Conservation (phyloP, 306 rosid genomes). For the Adenanthera pavonina region DNA sequence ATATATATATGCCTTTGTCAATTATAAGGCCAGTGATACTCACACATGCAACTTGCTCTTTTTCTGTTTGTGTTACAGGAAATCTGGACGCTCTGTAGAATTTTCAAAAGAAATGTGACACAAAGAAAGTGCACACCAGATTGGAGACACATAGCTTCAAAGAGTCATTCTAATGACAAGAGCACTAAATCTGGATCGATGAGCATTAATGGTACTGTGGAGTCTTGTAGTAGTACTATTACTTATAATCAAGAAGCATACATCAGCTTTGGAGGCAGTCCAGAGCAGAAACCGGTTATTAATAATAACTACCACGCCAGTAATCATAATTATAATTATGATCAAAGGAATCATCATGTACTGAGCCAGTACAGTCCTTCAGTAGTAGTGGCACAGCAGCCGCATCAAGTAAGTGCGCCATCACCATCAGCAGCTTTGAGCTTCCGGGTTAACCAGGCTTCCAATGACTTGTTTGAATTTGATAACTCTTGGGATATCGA, state of each 20-base stretch:
- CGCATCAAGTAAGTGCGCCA: constrained; percentile 33
- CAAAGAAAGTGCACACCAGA: constrained; percentile 60
- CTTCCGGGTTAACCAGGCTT: constrained; percentile 43
- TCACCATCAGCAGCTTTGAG: constrained; percentile 31
- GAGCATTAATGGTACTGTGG: constrained; percentile 21
- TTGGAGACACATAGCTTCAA: constrained; percentile 51
- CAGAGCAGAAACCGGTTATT: constrained; percentile 51
- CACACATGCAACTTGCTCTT: background rate
- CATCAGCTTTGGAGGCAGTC: constrained; percentile 56
- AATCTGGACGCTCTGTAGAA: constrained; percentile 92
- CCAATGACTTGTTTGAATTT: constrained; percentile 37
- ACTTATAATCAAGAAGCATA: constrained; percentile 49
- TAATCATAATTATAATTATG: background rate
- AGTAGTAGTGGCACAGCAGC: constrained; percentile 24
- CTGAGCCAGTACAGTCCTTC: constrained; percentile 36
- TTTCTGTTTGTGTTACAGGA: constrained; percentile 57
- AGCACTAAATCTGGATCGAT: constrained; percentile 26
- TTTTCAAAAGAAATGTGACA: constrained; percentile 70
- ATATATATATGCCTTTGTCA: background rate
- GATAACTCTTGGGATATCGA: constrained; percentile 67
- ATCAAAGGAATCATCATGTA: constrained; percentile 39
- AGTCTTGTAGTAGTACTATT: constrained; percentile 20
- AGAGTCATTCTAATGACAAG: constrained; percentile 40
- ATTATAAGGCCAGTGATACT: background rate
- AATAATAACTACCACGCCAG: background rate